Conservation (phyloP, 2,329 filamentous ascomycete genomes). For the Coniochaeta sp. region DNA sequence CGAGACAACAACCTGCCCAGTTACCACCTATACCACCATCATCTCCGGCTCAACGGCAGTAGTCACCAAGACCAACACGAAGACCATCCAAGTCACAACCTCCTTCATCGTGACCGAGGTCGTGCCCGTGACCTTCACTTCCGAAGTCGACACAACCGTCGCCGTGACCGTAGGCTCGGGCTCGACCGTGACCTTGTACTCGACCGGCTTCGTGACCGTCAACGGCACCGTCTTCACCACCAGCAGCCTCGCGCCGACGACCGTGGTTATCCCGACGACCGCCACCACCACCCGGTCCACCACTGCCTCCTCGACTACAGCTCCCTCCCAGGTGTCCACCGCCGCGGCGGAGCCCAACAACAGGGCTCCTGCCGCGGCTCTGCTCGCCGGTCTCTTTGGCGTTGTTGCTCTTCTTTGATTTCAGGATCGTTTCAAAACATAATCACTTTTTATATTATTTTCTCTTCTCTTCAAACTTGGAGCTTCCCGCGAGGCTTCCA, state of each 20-base stretch:
- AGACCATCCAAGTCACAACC: slow-evolving; percentile 29
- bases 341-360: slow-evolving; percentile 13
- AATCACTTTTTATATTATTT: too few species aligned
- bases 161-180: slow-evolving; percentile 24
- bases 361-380: slow-evolving; percentile 21
- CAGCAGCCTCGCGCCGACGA: slow-evolving; percentile 16
- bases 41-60: slow-evolving; percentile 30
- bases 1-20: slow-evolving; percentile 28
- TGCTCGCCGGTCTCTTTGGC: slow-evolving; percentile 29
- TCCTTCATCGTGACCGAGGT: slow-evolving; percentile 28
- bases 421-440: too few species aligned
- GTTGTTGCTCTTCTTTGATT: slow-evolving; percentile 27
- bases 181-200: slow-evolving; percentile 25
- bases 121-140: slow-evolving; percentile 31
- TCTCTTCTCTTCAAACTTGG: background rate
- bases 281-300: slow-evolving; percentile 5
- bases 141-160: slow-evolving; percentile 29
- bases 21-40: slow-evolving; percentile 34
- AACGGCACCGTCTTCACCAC: slow-evolving; percentile 18
- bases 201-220: slow-evolving; percentile 24
- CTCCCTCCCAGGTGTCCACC: slow-evolving; percentile 19
- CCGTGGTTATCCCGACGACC: slow-evolving; percentile 20
- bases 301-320: background rate
- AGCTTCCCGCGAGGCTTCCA: background rate
- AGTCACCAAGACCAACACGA: slow-evolving; percentile 32